Evolutionary conservation across 129 eudicot genomes (phyloP).

Genomic region (Gnaphalium uliginosum): DNA sequence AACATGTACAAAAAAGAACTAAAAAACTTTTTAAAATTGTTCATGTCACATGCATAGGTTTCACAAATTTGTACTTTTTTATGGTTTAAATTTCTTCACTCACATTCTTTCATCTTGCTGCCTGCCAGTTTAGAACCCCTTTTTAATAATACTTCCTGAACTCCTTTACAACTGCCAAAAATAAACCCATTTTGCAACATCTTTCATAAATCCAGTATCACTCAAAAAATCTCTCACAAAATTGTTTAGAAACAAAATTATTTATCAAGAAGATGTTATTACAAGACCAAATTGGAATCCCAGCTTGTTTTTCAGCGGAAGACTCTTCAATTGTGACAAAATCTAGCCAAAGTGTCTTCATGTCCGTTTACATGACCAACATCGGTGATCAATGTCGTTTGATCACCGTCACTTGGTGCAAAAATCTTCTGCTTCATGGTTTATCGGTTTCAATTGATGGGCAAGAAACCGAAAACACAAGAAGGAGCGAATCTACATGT

Average conservation of each 20-base stretch:
- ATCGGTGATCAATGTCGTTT: slow-evolving; percentile 63
- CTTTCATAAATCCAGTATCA: slow-evolving; percentile 31
- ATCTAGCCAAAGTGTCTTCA: slow-evolving; percentile 76
- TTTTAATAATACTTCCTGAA: slow-evolving; percentile 7
- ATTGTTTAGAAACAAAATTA: not conserved
- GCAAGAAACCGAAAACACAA: slow-evolving; percentile 37
- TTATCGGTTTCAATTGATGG: slow-evolving; percentile 76
- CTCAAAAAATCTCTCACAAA: not conserved
- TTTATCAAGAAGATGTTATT: slow-evolving; percentile 31
- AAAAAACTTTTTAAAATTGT: not conserved
- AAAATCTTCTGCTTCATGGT: slow-evolving; percentile 79
- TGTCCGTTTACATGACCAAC: slow-evolving; percentile 69
- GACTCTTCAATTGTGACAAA: slow-evolving; percentile 53
- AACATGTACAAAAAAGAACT: not conserved
- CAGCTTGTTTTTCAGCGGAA: slow-evolving; percentile 33
- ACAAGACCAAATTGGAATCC: slow-evolving; percentile 61
- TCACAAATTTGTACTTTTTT: slow-evolving; percentile 23
- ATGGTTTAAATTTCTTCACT: slow-evolving; percentile 18
- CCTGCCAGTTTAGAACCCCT: slow-evolving; percentile 50
- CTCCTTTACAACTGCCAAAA: slow-evolving; percentile 54
- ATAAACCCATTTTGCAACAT: slow-evolving; percentile 41
- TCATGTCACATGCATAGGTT: slow-evolving; percentile 33
- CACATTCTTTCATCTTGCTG: slow-evolving; percentile 32
- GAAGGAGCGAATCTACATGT: not conserved
- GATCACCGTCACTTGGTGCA: slow-evolving; percentile 97